A percentile compares a stretch with the other conserved stretches of the same genome.
These are phyloP conservation scores for Ganoderma sp. DNA, from an alignment of 1,284 basidiomycete genomes.

Conservation along the genomic window DNA sequence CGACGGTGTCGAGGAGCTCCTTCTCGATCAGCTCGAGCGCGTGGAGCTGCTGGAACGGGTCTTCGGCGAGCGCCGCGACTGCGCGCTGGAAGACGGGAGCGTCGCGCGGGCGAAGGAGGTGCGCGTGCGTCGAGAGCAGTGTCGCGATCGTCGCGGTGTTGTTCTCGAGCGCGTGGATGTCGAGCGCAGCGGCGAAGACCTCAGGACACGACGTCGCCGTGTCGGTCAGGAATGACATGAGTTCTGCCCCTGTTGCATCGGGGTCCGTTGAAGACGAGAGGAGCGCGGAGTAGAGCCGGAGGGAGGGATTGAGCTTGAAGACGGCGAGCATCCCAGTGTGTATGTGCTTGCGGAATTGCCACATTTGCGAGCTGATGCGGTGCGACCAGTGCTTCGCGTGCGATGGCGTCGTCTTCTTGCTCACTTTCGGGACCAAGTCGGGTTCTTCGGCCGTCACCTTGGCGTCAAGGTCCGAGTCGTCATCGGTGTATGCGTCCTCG, in stretches of 20 bases:
- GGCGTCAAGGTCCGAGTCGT: slow-evolving; percentile 35
- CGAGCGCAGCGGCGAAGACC: slow-evolving; percentile 57
- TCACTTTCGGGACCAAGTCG: slow-evolving; percentile 21
- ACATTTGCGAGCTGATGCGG: slow-evolving; percentile 47
- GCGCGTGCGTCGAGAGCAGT: slow-evolving; percentile 52
- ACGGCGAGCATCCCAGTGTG: slow-evolving; percentile 48
- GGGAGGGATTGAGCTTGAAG: slow-evolving; percentile 57
- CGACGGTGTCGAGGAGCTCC: slow-evolving; percentile 55
- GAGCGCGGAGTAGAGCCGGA: slow-evolving; percentile 52
- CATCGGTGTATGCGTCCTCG: slow-evolving; percentile 32
- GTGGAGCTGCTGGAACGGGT: slow-evolving; percentile 39
- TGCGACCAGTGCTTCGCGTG: slow-evolving; percentile 59
- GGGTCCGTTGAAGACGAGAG: slow-evolving; percentile 45
- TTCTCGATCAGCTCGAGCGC: slow-evolving; percentile 54
- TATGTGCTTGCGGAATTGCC: slow-evolving; percentile 51
- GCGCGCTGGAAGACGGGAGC: slow-evolving; percentile 51
- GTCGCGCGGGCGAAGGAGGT: slow-evolving; percentile 66
- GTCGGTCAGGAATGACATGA: slow-evolving; percentile 46
- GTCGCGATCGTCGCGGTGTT: slow-evolving; percentile 43
- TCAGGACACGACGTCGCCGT: slow-evolving; percentile 56
- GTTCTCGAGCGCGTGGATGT: slow-evolving; percentile 51
- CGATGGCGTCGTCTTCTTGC: slow-evolving; percentile 39
- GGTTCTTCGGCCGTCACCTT: slow-evolving; percentile 2
- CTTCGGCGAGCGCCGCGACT: slow-evolving; percentile 45
- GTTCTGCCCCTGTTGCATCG: slow-evolving; percentile 38